Evolutionary conservation across 805 yeast species (phyloP), one percentile per base, ranked within the genome.

Genomic region (Teunomyces atbi): DNA sequence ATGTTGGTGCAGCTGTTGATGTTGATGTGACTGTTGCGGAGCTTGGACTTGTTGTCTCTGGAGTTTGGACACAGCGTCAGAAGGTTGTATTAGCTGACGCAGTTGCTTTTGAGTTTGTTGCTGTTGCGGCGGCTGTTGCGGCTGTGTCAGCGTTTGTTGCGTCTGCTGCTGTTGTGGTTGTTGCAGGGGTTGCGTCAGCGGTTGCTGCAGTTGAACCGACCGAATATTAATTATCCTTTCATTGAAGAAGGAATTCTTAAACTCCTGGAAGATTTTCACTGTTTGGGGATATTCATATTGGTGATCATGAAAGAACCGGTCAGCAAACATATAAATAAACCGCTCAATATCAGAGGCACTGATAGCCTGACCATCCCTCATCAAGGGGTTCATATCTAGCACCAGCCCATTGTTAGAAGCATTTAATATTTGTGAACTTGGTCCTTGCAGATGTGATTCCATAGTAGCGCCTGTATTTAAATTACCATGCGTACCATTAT

Each of bases 251-350:
- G 76, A 62, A 40, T 56, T 60, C 53, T 72, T 72, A 55, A 73
- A 71, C 47, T 72, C 74, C 48, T 70, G 76, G 54, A 71, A 73
- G 10, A 68, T 57, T 54, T 71, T 69, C 36, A 67, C 55, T 12
- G 76, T 70, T 49, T 71, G 74, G 3, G 77, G 77, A 45, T 69
- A 73, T 40, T 69, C 74, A 48, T 60, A 67, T 45, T 63, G 69
- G 53, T 68, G 65, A 36, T 68, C 69, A 47, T 58, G 64, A 60
- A 73, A 72, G 47, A 71, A 73, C 38, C 65, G 54, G 54, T 70
- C 76, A 5, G 74, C 77, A 54, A 68, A 68, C 56, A 66, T 62
- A 46, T 64, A 68, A 23, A 72, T 60, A 42, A 72, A 71, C 40
- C 70, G 54, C 53, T 72, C 76, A 30, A 72, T 66, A 45, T 70